These are phyloP conservation scores for Elaeagnus macrophylla DNA, from an alignment of 306 rosid species.

Conservation along the genomic window DNA sequence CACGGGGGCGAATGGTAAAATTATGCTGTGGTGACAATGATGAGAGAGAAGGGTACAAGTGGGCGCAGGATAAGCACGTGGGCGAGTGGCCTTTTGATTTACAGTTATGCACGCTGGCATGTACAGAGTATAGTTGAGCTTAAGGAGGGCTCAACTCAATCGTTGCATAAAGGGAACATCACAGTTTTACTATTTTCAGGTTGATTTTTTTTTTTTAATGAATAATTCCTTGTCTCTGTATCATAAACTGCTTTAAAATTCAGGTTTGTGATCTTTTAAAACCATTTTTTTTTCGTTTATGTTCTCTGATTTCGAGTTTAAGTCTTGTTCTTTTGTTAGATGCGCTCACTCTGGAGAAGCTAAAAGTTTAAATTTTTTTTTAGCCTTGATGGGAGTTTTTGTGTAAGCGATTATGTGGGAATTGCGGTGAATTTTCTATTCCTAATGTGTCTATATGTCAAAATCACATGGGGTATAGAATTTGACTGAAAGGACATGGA, in stretches of 20 bases:
- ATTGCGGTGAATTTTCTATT: conserved; percentile 28
- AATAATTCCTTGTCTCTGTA: conserved; percentile 34
- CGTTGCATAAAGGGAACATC: conserved; percentile 11
- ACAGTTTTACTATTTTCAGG: conserved; percentile 13
- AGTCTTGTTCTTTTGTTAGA: conserved; percentile 5
- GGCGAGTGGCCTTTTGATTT: conserved; percentile 46
- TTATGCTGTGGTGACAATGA: conserved; percentile 41
- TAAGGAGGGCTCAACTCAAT: not conserved
- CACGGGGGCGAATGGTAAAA: conserved; percentile 18
- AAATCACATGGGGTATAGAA: conserved; percentile 59
- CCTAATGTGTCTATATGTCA: conserved; percentile 45
- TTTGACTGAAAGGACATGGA: conserved; percentile 68
- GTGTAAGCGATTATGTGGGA: conserved; percentile 32
- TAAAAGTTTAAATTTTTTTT: not conserved
- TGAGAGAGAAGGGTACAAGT: conserved; percentile 49
- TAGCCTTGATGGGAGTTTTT: conserved; percentile 17
- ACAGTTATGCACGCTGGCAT: conserved; percentile 88
- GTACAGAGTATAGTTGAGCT: conserved; percentile 13
- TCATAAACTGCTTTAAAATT: conserved; percentile 16
- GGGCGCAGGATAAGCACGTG: conserved; percentile 93
- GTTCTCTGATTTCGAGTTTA: conserved; percentile 16
- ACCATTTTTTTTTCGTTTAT: conserved; percentile 10
- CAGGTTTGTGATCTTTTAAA: conserved; percentile 15
- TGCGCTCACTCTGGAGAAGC: conserved; percentile 12
- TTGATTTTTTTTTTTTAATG: conserved; percentile 4